Conservation (phyloP, 805 yeast genomes). For the Sporopachydermia quercuum region DNA sequence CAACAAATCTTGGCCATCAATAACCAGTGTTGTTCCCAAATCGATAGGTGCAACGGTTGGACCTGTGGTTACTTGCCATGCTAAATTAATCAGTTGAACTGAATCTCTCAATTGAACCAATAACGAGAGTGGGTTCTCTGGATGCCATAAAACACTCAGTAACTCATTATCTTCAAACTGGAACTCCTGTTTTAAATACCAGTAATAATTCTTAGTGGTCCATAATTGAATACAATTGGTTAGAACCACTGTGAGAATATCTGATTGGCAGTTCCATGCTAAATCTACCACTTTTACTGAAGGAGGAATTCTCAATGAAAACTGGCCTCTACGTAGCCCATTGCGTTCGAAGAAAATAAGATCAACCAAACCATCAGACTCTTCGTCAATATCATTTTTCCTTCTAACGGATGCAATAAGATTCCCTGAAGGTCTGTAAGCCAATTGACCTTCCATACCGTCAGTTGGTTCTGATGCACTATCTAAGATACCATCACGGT, state of each 20-base stretch:
- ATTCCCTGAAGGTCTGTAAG: constrained; percentile 91
- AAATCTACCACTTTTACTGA: constrained; percentile 27
- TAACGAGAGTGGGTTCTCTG: constrained; percentile 69
- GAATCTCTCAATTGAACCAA: constrained; percentile 41
- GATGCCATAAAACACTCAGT: constrained; percentile 57
- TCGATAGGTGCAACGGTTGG: constrained; percentile 56
- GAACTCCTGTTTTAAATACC: constrained; percentile 85
- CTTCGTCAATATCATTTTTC: constrained; percentile 23
- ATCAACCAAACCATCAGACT: constrained; percentile 21
- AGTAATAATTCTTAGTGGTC: constrained; percentile 86
- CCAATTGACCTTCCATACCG: constrained; percentile 52
- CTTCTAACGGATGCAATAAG: constrained; percentile 73
- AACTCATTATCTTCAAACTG: constrained; percentile 14
- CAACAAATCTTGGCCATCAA: constrained; percentile 59
- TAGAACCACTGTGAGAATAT: constrained; percentile 57
- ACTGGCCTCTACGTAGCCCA: constrained; percentile 84
- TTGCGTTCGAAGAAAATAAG: constrained; percentile 82
- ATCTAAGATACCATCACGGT: constrained; percentile 61
- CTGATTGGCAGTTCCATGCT: constrained; percentile 74
- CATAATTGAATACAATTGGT: constrained; percentile 61
- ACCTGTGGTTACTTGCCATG: constrained; percentile 49
- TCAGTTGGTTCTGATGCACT: constrained; percentile 85
- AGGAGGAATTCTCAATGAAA: constrained; percentile 47
- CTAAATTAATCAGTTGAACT: constrained; percentile 53
- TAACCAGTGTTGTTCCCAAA: constrained; percentile 63